Conservation (phyloP, 2,329 filamentous ascomycete genomes). For the Fonsecaea nubica region DNA sequence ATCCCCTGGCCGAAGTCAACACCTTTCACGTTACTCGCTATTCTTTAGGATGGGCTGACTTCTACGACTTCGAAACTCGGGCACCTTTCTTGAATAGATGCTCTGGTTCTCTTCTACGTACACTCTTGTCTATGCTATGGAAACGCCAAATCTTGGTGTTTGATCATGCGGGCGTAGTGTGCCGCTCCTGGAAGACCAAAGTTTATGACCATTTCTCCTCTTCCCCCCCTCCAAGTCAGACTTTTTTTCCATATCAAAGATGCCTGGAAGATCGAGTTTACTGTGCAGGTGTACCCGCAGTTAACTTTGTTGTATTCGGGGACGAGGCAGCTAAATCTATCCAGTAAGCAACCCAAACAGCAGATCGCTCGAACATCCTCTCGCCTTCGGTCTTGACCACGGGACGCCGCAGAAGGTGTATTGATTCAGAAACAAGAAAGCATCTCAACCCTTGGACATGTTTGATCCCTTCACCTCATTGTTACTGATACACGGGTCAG, state of each 20-base stretch:
- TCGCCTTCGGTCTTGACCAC: background rate
- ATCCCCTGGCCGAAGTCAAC: background rate
- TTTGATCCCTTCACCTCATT: background rate
- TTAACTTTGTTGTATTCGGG: conserved; percentile 2
- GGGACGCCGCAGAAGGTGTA: background rate
- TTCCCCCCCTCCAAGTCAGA: too few species aligned
- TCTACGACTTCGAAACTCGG: too few species aligned
- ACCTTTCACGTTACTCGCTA: too few species aligned
- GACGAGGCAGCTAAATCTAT: conserved; percentile 5
- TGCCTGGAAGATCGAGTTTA: background rate
- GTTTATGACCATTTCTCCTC: background rate
- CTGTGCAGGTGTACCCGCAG: conserved; percentile 2
- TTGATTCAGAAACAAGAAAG: background rate
- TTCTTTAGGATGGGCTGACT: too few species aligned
- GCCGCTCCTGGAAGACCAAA: conserved; percentile 7
- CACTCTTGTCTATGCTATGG: background rate
- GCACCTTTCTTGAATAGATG: too few species aligned
- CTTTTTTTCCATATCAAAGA: background rate
- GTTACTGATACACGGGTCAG: background rate
- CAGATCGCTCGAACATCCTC: too few species aligned
- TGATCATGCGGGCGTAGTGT: conserved; percentile 2
- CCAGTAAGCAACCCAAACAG: background rate
- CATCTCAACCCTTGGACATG: background rate
- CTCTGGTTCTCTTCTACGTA: background rate
- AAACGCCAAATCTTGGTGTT: conserved; percentile 4